A percentile compares a stretch with the other conserved stretches of the same genome.
Evolutionary conservation across 164 flowering plant genomes (phyloP).

Genomic region (Umbellularia californica): DNA sequence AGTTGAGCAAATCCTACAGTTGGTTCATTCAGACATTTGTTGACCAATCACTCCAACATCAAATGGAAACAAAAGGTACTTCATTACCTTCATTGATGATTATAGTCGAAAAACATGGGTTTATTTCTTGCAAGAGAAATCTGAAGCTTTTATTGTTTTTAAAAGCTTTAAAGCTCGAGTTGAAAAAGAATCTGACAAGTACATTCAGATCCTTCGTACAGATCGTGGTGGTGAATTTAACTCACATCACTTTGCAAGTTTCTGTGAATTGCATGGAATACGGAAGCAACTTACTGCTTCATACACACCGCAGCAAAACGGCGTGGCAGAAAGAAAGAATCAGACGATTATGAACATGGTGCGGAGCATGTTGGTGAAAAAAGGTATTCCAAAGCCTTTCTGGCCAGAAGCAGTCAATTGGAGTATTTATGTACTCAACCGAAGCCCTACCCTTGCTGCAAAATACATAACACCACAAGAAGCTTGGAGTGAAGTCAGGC

Average conservation of each 20-base stretch:
- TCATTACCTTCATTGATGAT: background rate
- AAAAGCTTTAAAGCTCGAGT: no score
- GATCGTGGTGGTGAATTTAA: no score
- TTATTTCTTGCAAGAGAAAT: background rate
- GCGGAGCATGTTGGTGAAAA: background rate
- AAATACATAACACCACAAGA: conserved; percentile 10
- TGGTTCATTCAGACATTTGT: no score
- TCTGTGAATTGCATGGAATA: no score
- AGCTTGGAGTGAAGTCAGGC: conserved; percentile 6
- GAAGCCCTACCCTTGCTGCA: background rate
- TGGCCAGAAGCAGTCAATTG: background rate
- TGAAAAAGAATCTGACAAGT: no score
- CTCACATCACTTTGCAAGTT: no score
- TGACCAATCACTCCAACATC: no score
- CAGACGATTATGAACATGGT: background rate
- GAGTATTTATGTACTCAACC: background rate
- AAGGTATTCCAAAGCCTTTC: background rate
- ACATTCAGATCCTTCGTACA: background rate
- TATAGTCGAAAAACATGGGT: background rate
- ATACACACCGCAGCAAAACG: background rate
- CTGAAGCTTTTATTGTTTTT: background rate
- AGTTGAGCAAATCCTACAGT: background rate
- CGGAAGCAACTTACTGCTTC: no score
- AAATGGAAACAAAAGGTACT: no score
- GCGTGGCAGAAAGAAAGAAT: conserved; percentile 1